phyloP scores from a whole-genome alignment of 148 eudicot genomes.

The Heliamphora exappendiculata region DNA sequence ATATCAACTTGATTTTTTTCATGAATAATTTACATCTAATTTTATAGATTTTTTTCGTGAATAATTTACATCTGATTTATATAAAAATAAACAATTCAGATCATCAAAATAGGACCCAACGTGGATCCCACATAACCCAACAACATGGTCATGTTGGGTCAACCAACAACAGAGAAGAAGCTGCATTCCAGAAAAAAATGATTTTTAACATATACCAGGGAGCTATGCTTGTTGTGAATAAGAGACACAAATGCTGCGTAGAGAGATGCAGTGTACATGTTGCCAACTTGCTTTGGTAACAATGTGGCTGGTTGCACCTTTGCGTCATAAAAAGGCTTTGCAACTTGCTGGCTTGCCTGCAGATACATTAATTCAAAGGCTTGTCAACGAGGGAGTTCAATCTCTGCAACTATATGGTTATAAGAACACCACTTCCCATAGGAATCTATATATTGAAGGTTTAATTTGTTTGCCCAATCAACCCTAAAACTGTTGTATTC shows the following conservation, averaged over 20 bases:
- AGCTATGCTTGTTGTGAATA: conserved; percentile 62
- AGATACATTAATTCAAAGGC: neutral
- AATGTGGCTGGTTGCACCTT: conserved; percentile 83
- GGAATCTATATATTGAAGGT: too few species aligned
- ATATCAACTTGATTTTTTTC: too few species aligned
- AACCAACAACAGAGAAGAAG: too few species aligned
- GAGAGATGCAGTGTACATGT: conserved; percentile 95
- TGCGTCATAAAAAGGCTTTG: conserved; percentile 68
- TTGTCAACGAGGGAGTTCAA: conserved; percentile 7
- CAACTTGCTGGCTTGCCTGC: conserved; percentile 74
- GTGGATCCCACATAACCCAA: too few species aligned
- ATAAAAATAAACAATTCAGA: too few species aligned
- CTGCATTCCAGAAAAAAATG: too few species aligned
- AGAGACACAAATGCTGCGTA: conserved; percentile 93
- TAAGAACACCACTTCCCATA: neutral
- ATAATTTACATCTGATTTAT: too few species aligned
- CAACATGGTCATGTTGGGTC: too few species aligned
- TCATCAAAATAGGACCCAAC: too few species aligned
- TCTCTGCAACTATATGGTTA: neutral
- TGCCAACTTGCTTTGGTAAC: conserved; percentile 92
- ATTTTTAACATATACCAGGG: conserved; percentile 55
- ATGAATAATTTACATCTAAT: too few species aligned
- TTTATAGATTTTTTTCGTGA: too few species aligned
- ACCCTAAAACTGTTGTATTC: neutral
- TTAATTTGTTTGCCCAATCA: neutral